Evolutionary conservation across 768 basidiomycete species (phyloP), one percentile per base, ranked within the genome.

Genomic region (Dendrothele bispora): DNA sequence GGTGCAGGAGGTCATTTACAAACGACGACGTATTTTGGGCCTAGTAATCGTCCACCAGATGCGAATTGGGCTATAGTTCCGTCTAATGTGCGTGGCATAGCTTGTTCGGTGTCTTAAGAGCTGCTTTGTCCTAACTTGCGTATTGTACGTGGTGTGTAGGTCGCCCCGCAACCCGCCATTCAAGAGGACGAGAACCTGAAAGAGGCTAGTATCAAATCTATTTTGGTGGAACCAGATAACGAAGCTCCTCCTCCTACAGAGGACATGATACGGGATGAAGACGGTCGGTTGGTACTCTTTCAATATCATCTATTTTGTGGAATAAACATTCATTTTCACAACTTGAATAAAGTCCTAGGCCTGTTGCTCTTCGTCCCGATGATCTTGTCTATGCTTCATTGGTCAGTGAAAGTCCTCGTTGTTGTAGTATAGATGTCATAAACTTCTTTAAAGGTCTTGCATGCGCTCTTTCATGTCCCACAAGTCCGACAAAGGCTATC

Each of bases 171-270:
- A 17, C 52, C 76, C 18, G 72, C 72, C n/a, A n/a, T n/a, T 2
- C 73, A 73, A 20, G 83, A 86, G n/a, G 76, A 86, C 35, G 78
- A 82, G 39, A 73, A 72, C 27, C 66, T 89, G 63, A 82, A 78
- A 54, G 80, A 82, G 22, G 88, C 86, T 1, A 87, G n/a, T n/a
- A n/a, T 90, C 35, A 78, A 84, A 63, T 85, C 81, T 4, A 88
- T 86, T 60, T 66, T 88, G 47, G 72, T 80, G 41, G 77, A 79
- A 20, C 67, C 74, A 21, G 82, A 83, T 3, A 70, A 71, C 29
- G 67, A 73, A 28, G 81, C 82, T 41, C 70, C 74, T 20, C 66
- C 76, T 28, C 77, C 82, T 1, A 55, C 79, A 3, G 77, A 83
- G 46, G 68, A 82, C 25, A 68, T 71, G 25, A 55, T 82, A 3